Conservation (phyloP, 2,329 filamentous ascomycete genomes). For the Chaetomium globosum region DNA sequence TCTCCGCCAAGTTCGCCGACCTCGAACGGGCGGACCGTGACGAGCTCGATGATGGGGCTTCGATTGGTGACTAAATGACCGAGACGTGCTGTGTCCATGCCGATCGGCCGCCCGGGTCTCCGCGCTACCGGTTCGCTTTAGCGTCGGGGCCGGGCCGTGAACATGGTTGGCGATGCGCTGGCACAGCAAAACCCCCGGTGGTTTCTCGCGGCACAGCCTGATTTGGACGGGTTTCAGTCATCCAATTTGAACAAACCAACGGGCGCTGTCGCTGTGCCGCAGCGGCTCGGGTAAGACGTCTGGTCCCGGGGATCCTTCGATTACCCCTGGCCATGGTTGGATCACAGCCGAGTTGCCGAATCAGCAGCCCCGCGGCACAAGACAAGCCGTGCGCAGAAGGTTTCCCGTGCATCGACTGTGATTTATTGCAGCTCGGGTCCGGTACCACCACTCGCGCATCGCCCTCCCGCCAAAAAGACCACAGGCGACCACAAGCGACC, state of each 20-base stretch:
- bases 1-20: constrained; percentile 1
- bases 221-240: constrained; percentile 26
- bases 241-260: constrained; percentile 12
- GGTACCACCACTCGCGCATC: constrained; percentile 16
- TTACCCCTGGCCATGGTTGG: constrained; percentile 16
- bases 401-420: neutral
- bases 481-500: neutral
- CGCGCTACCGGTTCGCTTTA: constrained; percentile 4
- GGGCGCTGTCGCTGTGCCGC: constrained; percentile 9
- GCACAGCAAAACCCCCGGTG: constrained; percentile 5
- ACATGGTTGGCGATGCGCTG: constrained; percentile 15
- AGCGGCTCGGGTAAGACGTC: constrained; percentile 22
- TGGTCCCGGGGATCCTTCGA: constrained; percentile 12
- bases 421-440: constrained; percentile 13
- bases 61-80: neutral
- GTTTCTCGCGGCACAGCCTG: constrained; percentile 22
- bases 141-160: constrained; percentile 1
- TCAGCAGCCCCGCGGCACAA: constrained; percentile 13
- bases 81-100: neutral
- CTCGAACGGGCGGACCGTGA: neutral
- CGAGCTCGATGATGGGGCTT: neutral
- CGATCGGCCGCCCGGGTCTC: constrained; percentile 14
- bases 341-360: constrained; percentile 14
- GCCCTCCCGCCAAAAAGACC: constrained; percentile 1
- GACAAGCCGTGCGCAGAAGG: constrained; percentile 9